These are phyloP conservation scores for Teunomyces aglyptinius DNA, from an alignment of 805 yeast species.

Conservation along the genomic window DNA sequence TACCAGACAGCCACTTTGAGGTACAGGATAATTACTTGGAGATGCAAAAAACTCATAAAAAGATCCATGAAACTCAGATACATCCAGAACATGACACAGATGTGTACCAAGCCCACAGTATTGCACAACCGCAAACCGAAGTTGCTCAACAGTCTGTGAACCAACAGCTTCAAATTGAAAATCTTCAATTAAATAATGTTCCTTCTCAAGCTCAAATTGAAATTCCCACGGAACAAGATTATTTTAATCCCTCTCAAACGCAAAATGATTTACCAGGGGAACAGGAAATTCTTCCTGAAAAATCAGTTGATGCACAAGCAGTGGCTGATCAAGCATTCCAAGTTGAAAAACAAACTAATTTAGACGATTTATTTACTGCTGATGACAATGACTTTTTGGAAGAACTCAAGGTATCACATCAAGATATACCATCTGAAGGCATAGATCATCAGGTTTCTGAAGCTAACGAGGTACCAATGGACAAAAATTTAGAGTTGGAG, in stretches of 20 bases:
- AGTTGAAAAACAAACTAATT: not conserved
- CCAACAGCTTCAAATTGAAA: not conserved
- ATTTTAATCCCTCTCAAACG: not conserved
- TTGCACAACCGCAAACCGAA: not conserved
- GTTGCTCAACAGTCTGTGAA: not conserved
- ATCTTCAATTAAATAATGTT: not conserved
- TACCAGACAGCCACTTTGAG: not conserved
- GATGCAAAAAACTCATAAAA: not conserved
- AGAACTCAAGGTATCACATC: constrained; percentile 7
- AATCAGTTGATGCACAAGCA: not conserved
- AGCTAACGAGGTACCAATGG: not conserved
- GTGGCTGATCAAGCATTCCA: not conserved
- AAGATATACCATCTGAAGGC: not conserved
- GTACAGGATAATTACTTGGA: not conserved
- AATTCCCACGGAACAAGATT: not conserved
- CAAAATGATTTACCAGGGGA: not conserved
- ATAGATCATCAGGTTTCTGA: not conserved
- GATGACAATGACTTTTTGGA: constrained; percentile 22
- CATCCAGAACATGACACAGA: not conserved
- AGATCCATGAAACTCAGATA: not conserved
- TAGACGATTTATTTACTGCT: constrained; percentile 14
- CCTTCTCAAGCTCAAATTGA: not conserved
- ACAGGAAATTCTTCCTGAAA: not conserved
- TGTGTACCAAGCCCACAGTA: not conserved
- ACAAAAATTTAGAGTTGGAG: constrained; percentile 1